Conservation (phyloP, 805 yeast genomes). For the Candida maris region DNA sequence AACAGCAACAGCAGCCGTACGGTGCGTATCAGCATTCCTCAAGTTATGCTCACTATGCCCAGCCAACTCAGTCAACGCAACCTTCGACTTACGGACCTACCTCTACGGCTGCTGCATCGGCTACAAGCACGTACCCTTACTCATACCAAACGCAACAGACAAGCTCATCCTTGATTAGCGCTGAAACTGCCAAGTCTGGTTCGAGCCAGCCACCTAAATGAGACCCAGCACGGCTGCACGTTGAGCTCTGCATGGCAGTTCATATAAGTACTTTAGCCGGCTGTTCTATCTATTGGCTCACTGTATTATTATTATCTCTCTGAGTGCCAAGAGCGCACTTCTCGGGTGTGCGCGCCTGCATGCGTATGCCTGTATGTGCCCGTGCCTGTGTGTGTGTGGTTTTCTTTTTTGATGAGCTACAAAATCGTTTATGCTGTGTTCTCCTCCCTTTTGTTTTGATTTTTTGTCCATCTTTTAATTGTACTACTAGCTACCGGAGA, state of each 20-base stretch:
- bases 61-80: conserved; percentile 8
- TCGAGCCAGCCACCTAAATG: too few relatives aligned
- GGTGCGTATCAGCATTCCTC: conserved; percentile 3
- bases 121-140: conserved; percentile 4
- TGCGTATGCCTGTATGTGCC: too few relatives aligned
- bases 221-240: too few relatives aligned
- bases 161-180: neutral
- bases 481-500: neutral
- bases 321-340: too few relatives aligned
- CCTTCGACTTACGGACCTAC: conserved; percentile 6
- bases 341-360: too few relatives aligned
- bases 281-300: too few relatives aligned
- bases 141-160: conserved; percentile 5
- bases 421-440: too few relatives aligned
- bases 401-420: too few relatives aligned
- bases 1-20: conserved; percentile 9
- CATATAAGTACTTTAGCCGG: too few relatives aligned
- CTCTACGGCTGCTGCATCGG: conserved; percentile 9
- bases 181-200: conserved; percentile 3
- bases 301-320: too few relatives aligned
- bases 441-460: neutral
- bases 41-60: conserved; percentile 4
- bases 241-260: too few relatives aligned
- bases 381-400: too few relatives aligned
- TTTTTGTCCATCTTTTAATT: neutral